phyloP scores from a whole-genome alignment of 495 filamentous ascomycete species.

The Bacidia rubella region DNA sequence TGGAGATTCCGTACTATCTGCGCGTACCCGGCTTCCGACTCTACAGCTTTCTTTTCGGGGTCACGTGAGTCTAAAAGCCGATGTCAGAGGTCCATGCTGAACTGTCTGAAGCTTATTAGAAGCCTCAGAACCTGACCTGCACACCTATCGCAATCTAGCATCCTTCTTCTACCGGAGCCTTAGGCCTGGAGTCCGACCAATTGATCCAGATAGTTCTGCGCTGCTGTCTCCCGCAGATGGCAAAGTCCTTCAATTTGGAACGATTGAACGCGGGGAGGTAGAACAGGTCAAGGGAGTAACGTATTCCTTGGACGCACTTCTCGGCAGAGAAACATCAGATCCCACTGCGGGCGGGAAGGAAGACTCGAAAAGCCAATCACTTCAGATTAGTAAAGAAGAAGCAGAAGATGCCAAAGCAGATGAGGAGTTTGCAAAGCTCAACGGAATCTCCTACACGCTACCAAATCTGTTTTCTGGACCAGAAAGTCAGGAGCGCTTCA shows the following conservation, averaged over 20 bases:
- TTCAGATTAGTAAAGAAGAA: slow-evolving; percentile 19
- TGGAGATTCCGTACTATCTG: slow-evolving; percentile 78
- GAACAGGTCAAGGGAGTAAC: slow-evolving; percentile 99
- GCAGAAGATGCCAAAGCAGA: slow-evolving; percentile 59
- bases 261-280: slow-evolving; percentile 84
- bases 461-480: slow-evolving; percentile 76
- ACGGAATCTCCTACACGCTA: slow-evolving; percentile 93
- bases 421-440: slow-evolving; percentile 88
- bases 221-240: slow-evolving; percentile 84
- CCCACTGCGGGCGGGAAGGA: slow-evolving; percentile 9
- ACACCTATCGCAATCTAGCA: slow-evolving; percentile 80
- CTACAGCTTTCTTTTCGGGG: slow-evolving; percentile 85
- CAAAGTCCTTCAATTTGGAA: slow-evolving; percentile 78
- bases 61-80: slow-evolving; percentile 43
- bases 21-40: slow-evolving; percentile 90
- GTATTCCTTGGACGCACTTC: slow-evolving; percentile 83
- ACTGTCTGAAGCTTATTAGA: slow-evolving; percentile 50
- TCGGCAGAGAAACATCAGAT: slow-evolving; percentile 48
- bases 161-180: slow-evolving; percentile 94
- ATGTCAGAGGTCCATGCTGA: slow-evolving; percentile 1
- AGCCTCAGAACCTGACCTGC: slow-evolving; percentile 74
- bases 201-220: slow-evolving; percentile 66
- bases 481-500: slow-evolving; percentile 21
- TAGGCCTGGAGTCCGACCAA: slow-evolving; percentile 77
- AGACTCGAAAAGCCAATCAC: neutral